Evolutionary conservation across 495 filamentous ascomycete species (phyloP).

Genomic region (Friedmanniomyces simplex): DNA sequence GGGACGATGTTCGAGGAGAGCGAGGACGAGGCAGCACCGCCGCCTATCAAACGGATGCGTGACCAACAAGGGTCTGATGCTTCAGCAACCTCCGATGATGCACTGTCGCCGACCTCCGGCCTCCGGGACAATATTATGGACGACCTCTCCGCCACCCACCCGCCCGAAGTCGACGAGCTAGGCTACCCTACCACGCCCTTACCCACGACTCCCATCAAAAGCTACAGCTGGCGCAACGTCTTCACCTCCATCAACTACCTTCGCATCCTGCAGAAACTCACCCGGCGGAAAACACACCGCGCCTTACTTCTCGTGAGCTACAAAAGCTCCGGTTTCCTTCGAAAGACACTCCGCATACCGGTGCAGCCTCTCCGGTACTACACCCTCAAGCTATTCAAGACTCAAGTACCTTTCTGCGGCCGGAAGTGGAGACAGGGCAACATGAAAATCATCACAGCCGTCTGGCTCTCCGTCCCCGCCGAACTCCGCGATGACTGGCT

Average conservation of each 20-base stretch:
- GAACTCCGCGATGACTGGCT: slow-evolving; percentile 95
- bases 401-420: slow-evolving; percentile 93
- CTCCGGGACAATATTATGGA: background rate
- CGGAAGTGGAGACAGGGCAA: slow-evolving; percentile 97
- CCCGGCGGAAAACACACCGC: slow-evolving; percentile 85
- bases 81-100: background rate
- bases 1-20: slow-evolving; percentile 5
- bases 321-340: slow-evolving; percentile 80
- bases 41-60: slow-evolving; percentile 51
- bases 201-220: slow-evolving; percentile 72
- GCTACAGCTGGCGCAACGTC: slow-evolving; percentile 88
- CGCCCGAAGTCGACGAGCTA: slow-evolving; percentile 80
- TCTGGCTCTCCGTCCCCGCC: slow-evolving; percentile 85
- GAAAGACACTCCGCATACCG: slow-evolving; percentile 81
- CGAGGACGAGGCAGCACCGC: slow-evolving; percentile 60
- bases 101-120: background rate
- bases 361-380: slow-evolving; percentile 81
- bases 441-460: slow-evolving; percentile 96
- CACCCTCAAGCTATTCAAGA: slow-evolving; percentile 96
- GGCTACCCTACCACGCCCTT: slow-evolving; percentile 52
- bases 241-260: slow-evolving; percentile 88
- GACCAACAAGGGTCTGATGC: background rate
- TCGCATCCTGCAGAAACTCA: slow-evolving; percentile 93
- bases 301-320: slow-evolving; percentile 89
- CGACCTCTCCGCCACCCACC: slow-evolving; percentile 21